phyloP scores from a whole-genome alignment of 1,284 basidiomycete species.

The Hypsizygus ulmarius region DNA sequence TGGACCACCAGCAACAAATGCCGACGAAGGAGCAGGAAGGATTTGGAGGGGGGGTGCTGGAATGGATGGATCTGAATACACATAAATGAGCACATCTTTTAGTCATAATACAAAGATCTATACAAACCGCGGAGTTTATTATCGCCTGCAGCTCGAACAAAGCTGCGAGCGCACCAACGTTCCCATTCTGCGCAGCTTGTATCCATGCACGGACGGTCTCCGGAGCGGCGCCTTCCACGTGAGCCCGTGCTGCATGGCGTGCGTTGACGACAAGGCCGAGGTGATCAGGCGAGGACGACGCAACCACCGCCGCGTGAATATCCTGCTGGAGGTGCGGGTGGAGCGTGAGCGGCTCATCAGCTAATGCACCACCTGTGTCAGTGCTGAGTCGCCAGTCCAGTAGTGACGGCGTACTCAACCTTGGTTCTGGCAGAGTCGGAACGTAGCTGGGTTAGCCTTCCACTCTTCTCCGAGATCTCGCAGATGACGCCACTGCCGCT shows the following conservation, averaged over 20 bases:
- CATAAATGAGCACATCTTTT: not conserved
- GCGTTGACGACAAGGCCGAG: not conserved
- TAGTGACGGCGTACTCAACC: not conserved
- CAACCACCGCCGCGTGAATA: not conserved
- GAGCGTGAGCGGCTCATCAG: not conserved
- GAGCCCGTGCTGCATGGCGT: no score
- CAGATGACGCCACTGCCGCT: not conserved
- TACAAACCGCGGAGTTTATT: not conserved
- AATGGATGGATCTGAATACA: no score
- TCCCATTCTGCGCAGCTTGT: not conserved
- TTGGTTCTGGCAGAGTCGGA: slow-evolving; percentile 2
- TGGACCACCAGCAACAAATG: no score
- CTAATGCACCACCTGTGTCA: not conserved
- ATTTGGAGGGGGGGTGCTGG: no score
- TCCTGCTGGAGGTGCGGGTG: not conserved
- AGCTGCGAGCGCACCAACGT: not conserved
- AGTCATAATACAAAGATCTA: not conserved
- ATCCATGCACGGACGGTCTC: slow-evolving; percentile 1
- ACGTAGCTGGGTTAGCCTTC: not conserved
- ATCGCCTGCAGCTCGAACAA: slow-evolving; percentile 1
- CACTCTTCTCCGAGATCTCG: slow-evolving; percentile 4
- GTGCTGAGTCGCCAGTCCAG: not conserved
- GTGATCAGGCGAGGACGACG: not conserved
- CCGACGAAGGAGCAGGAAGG: no score
- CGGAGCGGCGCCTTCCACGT: not conserved